Conservation (phyloP, 164 flowering plant genomes). For the Annona cherimola region DNA sequence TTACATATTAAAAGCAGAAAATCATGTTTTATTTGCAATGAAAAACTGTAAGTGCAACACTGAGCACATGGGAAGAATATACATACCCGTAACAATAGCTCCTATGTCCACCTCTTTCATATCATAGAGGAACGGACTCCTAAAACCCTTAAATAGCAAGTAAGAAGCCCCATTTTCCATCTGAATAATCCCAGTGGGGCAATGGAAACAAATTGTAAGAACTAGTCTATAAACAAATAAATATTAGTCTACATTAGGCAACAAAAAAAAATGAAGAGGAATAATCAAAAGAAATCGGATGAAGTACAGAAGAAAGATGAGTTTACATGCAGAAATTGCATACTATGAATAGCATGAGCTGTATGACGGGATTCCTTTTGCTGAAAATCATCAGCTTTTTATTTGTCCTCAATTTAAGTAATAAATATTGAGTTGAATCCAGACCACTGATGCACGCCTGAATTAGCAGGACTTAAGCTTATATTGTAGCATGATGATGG, state of each 20-base stretch:
- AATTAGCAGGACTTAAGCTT: no score
- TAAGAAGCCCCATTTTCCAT: constrained; percentile 33
- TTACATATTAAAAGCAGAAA: no score
- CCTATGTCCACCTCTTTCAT: constrained; percentile 36
- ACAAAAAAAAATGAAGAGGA: background rate
- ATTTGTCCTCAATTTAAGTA: no score
- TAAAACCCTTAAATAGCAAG: constrained; percentile 47
- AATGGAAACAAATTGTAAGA: background rate
- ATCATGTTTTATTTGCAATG: no score
- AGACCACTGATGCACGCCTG: no score
- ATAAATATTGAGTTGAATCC: no score
- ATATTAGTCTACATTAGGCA: background rate
- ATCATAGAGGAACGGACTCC: constrained; percentile 28
- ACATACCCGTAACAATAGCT: constrained; percentile 42
- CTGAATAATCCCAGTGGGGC: constrained; percentile 23
- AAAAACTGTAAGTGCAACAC: background rate
- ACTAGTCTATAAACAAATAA: background rate
- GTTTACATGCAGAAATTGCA: no score
- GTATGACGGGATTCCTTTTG: no score
- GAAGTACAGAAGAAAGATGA: no score
- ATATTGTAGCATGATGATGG: no score
- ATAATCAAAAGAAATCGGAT: background rate
- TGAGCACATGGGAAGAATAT: background rate
- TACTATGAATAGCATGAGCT: no score
- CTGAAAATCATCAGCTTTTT: no score